Base-by-base conservation (phyloP, 495 filamentous ascomycete genomes). In the Bacidia rubella region DNA sequence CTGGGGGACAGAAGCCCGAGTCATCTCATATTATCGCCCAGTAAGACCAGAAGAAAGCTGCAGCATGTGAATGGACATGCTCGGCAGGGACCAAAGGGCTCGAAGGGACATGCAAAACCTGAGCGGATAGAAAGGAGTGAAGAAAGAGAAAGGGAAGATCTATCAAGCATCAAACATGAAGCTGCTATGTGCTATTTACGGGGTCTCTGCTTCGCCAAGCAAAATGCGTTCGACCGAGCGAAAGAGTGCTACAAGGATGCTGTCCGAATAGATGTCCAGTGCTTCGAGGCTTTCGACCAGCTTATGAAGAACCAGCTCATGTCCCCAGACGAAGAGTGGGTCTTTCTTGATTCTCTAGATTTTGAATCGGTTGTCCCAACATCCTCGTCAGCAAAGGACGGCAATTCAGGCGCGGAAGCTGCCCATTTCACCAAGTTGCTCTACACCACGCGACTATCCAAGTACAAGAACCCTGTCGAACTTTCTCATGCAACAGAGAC, bases 211-310 rank as follows among this genome's bases (percentile, higher is more conserved):
- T 96, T 87, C 62, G 90, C 92, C 17, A 96, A 95, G 66, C 87
- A 94, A 68, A 99, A 97, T 66, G 86, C 90, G 12, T 97, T 96
- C 57, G 93, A 99, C 62, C 82, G 90, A 23, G 92, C 92, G 32
- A 95, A 95, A 60, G 89, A 96, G 61, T 96, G 93, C 68, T 99
- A 96, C 73, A 96, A 95, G 69, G 86, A 93, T 59, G 92, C 92
- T 5, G 86, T 97, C 40, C 76, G 86, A 45, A 96, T 99, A 61
- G 93, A 99, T 64, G 89, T 97, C 4, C 90, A 96, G 64, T 99
- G 92, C 66, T 97, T 93, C 62, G 92, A 99, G 64, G 92, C 92
- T 2, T 97, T 97, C 61, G 90, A 95, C 54, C 88, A 95, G 66
- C 75, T 99, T 47, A 95, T 96, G 84, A 89, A 90, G 70, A 97